phyloP scores from a whole-genome alignment of 163 green algal species.

The Volvox carteri region DNA sequence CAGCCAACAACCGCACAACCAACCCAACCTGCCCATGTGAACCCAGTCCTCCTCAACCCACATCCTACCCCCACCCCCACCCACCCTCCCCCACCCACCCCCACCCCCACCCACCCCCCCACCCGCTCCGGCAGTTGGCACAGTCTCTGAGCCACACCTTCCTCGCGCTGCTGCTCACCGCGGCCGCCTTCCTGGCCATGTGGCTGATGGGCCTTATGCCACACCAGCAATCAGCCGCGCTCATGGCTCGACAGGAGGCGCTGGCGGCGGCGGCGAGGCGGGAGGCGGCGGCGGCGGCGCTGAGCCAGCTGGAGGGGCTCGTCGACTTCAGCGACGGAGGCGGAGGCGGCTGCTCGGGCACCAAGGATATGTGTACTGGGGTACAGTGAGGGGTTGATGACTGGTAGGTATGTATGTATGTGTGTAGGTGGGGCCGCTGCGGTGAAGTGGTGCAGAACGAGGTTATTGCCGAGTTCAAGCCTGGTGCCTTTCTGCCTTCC shows the following conservation, averaged over 20 bases:
- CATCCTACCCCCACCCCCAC: too few relatives aligned
- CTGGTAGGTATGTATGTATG: too few relatives aligned
- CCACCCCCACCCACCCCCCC: too few relatives aligned
- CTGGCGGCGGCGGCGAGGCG: background rate
- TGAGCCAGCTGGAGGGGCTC: conserved; percentile 14
- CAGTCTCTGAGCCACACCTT: conserved; percentile 37
- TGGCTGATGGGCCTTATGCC: conserved; percentile 43
- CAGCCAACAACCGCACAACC: too few relatives aligned
- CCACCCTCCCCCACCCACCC: too few relatives aligned
- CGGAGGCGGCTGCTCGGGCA: background rate
- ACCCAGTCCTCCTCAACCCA: too few relatives aligned
- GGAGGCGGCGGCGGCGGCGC: background rate
- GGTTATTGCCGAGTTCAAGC: too few relatives aligned
- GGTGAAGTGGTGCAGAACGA: too few relatives aligned
- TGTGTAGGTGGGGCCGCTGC: too few relatives aligned
- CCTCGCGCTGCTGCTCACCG: conserved; percentile 15
- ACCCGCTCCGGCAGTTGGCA: background rate
- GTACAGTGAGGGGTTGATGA: too few relatives aligned
- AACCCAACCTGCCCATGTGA: too few relatives aligned
- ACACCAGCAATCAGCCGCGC: conserved; percentile 27
- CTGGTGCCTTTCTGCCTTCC: too few relatives aligned
- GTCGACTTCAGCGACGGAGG: background rate
- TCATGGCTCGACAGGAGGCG: conserved; percentile 36
- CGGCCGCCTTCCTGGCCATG: conserved; percentile 17
- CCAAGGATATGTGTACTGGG: background rate